A percentile compares a stretch with the other conserved stretches of the same genome.
Conservation (phyloP, 768 basidiomycete genomes). For the Mycena albidolilacea region DNA sequence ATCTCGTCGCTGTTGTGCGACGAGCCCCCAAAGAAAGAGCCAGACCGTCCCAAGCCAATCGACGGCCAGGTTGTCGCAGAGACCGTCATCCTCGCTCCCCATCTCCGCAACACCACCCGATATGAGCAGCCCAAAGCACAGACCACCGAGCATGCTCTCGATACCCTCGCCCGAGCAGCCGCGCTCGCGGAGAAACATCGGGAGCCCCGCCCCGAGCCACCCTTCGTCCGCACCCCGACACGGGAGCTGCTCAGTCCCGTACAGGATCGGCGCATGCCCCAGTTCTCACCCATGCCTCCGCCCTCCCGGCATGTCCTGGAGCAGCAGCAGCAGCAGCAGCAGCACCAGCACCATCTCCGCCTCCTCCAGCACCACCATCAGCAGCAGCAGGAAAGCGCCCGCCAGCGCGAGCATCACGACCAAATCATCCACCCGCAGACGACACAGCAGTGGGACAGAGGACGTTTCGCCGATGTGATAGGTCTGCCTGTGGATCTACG, state of each 20-base stretch:
- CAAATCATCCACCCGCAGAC: slow-evolving; percentile 44
- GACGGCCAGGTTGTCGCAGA: slow-evolving; percentile 42
- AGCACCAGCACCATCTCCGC: slow-evolving; percentile 42
- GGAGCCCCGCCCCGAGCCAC: slow-evolving; percentile 33
- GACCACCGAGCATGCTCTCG: slow-evolving; percentile 34
- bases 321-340: slow-evolving; percentile 41
- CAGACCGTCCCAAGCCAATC: slow-evolving; percentile 27
- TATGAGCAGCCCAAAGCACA: slow-evolving; percentile 33
- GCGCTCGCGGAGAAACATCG: slow-evolving; percentile 44
- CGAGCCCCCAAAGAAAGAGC: slow-evolving; percentile 47
- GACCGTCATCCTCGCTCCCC: slow-evolving; percentile 50
- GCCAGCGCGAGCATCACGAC: slow-evolving; percentile 41
- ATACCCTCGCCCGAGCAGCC: slow-evolving; percentile 40
- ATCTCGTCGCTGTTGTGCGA: slow-evolving; percentile 83
- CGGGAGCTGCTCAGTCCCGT: slow-evolving; percentile 29
- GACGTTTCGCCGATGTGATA: slow-evolving; percentile 19
- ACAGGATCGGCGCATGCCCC: slow-evolving; percentile 31
- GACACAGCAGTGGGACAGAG: slow-evolving; percentile 31
- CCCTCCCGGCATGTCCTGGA: slow-evolving; percentile 13
- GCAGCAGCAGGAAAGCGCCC: slow-evolving; percentile 41
- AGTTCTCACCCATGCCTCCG: slow-evolving; percentile 9
- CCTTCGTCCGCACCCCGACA: slow-evolving; percentile 21
- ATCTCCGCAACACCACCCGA: slow-evolving; percentile 43
- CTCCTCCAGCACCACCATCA: slow-evolving; percentile 40
- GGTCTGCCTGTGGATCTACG: slow-evolving; percentile 23